Conservation (phyloP, 257 asterid genomes). For the Perilla frutescens region DNA sequence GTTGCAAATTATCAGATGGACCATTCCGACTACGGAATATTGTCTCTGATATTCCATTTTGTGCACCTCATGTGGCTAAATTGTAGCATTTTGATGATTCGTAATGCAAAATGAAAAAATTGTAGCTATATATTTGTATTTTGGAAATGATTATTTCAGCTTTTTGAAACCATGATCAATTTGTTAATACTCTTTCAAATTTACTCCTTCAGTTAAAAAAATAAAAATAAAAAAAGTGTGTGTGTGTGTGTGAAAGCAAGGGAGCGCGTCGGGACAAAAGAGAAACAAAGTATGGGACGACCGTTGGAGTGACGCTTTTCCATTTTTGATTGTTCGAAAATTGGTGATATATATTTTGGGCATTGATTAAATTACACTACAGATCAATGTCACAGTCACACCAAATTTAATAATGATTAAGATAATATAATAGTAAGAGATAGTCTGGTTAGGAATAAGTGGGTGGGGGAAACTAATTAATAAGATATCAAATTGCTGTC, state of each 20-base stretch:
- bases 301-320: slow-evolving; percentile 36
- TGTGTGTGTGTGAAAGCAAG: slow-evolving; percentile 1
- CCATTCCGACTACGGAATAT: too few species aligned
- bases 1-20: too few species aligned
- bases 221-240: too few species aligned
- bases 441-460: slow-evolving; percentile 51
- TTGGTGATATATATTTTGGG: not conserved
- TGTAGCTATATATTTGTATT: too few species aligned
- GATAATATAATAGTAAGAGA: slow-evolving; percentile 39
- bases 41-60: too few species aligned
- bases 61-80: too few species aligned
- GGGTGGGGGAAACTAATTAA: slow-evolving; percentile 36
- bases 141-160: too few species aligned
- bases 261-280: not conserved
- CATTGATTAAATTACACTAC: slow-evolving; percentile 34
- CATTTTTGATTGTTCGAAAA: not conserved
- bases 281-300: slow-evolving; percentile 9
- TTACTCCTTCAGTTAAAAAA: too few species aligned
- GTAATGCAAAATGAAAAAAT: too few species aligned
- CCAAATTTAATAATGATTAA: slow-evolving; percentile 34
- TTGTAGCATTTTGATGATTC: too few species aligned
- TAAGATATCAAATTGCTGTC: slow-evolving; percentile 46
- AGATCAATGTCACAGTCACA: slow-evolving; percentile 42
- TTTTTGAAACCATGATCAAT: too few species aligned
- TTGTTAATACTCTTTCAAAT: too few species aligned